Evolutionary conservation across 495 filamentous ascomycete genomes (phyloP), one percentile per base, ranked within the genome.

Genomic region (Penicillium flavigenum): DNA sequence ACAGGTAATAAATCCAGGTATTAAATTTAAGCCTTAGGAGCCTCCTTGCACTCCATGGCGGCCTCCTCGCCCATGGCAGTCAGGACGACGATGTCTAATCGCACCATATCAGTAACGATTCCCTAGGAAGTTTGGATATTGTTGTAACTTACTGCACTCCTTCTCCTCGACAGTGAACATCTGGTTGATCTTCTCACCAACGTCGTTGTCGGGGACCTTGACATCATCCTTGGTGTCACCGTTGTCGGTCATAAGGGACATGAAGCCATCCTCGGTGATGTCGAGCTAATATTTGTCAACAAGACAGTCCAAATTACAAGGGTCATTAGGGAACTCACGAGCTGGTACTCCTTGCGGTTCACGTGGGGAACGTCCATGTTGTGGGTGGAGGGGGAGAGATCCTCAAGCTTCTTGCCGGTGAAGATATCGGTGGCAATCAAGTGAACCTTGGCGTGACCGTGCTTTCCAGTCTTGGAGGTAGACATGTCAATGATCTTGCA

Each of bases 401-500:
- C 94, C 84, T 99, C 94, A 58, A 94, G 81, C 86, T 99, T 99
- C 90, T 98, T 98, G 84, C 84, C 84, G 59, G 92, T 99, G 84
- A 99, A 99, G 82, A 99, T 97, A 74, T 99, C 94, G 73, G 93
- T 86, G 71, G 90, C 94, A 68, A 95, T 86, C 59, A 99, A 78
- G 82, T 99, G 92, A 74, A 98, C 94, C 88, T 99, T 99, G 77
- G 94, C 94, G 88, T 99, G 94, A 76, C 94, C 94, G 88, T 99
- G 94, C 90, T 99, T 99, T 76, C 94, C 94, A 61, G 94, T 99
- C 91, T 99, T 99, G 72, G 94, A 99, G 79, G 94, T 99, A 60
- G 89, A 93, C 94, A 99, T 99, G 71, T 97, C 94, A 75, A 97
- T 90, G 68, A 99, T 99, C 87, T 97, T 98, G 92, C 94, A 99